Conservation (phyloP, 169 alveolate genomes). For the Plasmodium cynomolgi region DNA sequence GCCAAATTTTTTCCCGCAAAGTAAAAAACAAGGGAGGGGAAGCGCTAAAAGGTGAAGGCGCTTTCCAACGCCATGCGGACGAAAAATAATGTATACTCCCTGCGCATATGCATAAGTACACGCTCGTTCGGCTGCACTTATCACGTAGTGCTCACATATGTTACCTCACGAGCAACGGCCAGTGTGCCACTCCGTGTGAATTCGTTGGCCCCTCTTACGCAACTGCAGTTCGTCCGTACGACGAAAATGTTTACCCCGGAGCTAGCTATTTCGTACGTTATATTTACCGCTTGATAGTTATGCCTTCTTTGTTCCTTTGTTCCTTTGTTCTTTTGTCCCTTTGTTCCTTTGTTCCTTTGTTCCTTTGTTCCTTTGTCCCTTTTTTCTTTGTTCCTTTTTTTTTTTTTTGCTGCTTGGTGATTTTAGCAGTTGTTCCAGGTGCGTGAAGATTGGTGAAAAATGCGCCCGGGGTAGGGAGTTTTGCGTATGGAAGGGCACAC, state of each 20-base stretch:
- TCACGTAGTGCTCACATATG: background rate
- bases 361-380: background rate
- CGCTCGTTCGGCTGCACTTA: background rate
- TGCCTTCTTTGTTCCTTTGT: background rate
- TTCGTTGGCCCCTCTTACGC: background rate
- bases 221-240: background rate
- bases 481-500: background rate
- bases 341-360: background rate
- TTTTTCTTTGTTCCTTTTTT: background rate
- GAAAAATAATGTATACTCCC: background rate
- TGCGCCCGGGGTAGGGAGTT: background rate
- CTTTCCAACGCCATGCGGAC: background rate
- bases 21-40: background rate
- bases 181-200: background rate
- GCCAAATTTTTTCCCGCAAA: background rate
- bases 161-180: background rate
- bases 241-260: background rate
- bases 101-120: background rate
- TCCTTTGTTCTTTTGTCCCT: background rate
- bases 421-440: background rate
- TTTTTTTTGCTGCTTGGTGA: background rate
- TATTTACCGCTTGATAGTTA: background rate
- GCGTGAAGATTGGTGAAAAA: background rate
- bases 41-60: background rate
- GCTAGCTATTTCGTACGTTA: background rate